Evolutionary conservation across 108 stramenopile genomes (phyloP), one percentile per base, ranked within the genome.

Genomic region (Skeletonema tropicum): DNA sequence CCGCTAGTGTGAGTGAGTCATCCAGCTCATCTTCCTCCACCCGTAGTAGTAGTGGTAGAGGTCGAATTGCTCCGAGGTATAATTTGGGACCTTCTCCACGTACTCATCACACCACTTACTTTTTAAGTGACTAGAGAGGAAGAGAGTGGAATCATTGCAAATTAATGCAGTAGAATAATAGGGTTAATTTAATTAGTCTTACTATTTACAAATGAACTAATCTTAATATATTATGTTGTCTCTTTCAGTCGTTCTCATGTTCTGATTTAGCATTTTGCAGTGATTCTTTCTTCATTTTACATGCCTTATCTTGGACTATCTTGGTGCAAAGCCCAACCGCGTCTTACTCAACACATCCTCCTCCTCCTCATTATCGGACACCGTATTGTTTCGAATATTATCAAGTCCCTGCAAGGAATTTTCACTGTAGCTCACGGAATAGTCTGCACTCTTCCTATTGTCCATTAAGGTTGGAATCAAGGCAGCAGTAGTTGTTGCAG

Each of bases 31-130:
- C 36, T 12, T 41, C 36, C 10, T 55, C 52, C 6, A 25, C 52
- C 63, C 17, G 38, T 13, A 21, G 7, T 64, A 15, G 31, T 35
- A 61, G 60, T 8, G 31, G 31, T 17, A 61, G 60, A 17, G 60
- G 60, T 8, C 60, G 31, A 3, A 35, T 61, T 15, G 33, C 60
- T 0, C 8, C 33, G 1, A 52, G 52, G 21, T 57, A 49, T 6
- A 29, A 1, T 2, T 29, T 29, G 26, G 26, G 26, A 29, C 2
- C 26, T 29, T 30, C 29, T 55, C 49, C 52, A 3, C 46, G 67
- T 21, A 35, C 55, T 49, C 33, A 49, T 55, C 67, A 68, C 46
- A 46, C 67, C 52, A 68, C 67, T 57, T 68, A 68, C 45, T 68
- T 68, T 35, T 29, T 68, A 5, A 45, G 42, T 45, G 42, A 45